Base-by-base conservation (phyloP, 1,284 basidiomycete genomes). In the Sporisorium scitamineum region DNA sequence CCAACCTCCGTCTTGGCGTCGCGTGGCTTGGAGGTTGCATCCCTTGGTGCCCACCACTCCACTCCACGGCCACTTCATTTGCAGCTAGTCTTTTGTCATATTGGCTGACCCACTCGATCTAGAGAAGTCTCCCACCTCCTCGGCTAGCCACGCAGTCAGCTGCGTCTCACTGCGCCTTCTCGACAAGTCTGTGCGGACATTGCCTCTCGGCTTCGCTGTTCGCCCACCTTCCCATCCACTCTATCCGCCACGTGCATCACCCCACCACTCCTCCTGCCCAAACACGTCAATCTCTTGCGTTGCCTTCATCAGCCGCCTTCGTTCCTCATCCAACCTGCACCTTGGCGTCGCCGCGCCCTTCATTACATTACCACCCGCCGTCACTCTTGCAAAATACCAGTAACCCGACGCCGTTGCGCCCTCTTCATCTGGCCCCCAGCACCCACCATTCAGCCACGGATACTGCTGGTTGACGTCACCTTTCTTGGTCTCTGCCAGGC, bases 381-480 rank as follows among this genome's bases (percentile, higher is more conserved):
- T 16, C 34, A 56, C 34, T 37, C 27, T 39, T 41, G 22, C 24
- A 24, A n/a, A 8, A 16, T 16, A 18, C n/a, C 58, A 29, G 55
- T 34, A 44, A 51, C 47, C 54, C 44, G 45, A 44, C 24, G 55
- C 50, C 41, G 45, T 59, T 69, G 60, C 55, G 66, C 66, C 60
- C 29, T 54, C 34, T 53, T 50, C 55, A 59, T 54, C 54, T 68
- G 39, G 47, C 44, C 5, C n/a, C 8, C 44, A 44, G 47, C 24
- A 34, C 45, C 22, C 55, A 37, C 55, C 13, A 34, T 37, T 47
- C 41, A 56, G 29, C 54, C n/a, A 45, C 60, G 32, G 39, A 18
- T 42, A 31, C 39, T 32, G 54, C 45, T 26, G 18, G 26, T 44
- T 51, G 55, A 68, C 66, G 55, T 68, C 66, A 62, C 29, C 16